These are phyloP conservation scores for Pleomassaria siparia DNA, from an alignment of 2,329 filamentous ascomycete species.

Conservation along the genomic window DNA sequence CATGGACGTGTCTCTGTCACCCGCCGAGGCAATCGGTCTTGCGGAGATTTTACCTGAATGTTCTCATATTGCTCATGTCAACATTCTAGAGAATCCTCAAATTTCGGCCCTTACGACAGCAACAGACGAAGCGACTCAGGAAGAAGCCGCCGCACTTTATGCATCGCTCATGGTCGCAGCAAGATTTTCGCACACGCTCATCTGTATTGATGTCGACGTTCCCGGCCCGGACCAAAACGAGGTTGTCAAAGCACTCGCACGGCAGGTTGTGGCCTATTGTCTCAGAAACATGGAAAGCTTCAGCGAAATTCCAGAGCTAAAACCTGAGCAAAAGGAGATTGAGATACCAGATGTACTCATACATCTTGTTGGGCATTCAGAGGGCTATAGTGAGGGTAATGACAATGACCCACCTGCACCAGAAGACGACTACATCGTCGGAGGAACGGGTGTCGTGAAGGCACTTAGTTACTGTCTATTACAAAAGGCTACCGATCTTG, in stretches of 20 bases:
- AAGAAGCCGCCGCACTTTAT: conserved; percentile 92
- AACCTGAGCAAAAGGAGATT: conserved; percentile 53
- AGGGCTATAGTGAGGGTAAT: conserved; percentile 52
- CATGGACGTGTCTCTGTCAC: conserved; percentile 76
- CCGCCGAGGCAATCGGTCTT: conserved; percentile 87
- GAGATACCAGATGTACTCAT: conserved; percentile 81
- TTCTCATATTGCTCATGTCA: conserved; percentile 78
- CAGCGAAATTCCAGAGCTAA: conserved; percentile 64
- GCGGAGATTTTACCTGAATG: conserved; percentile 89
- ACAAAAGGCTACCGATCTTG: conserved; percentile 67
- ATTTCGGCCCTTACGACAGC: conserved; percentile 72
- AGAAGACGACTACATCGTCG: conserved; percentile 93
- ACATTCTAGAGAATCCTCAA: conserved; percentile 77
- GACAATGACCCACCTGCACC: conserved; percentile 71
- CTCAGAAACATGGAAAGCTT: conserved; percentile 85
- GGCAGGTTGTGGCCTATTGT: conserved; percentile 93
- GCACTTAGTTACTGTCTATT: conserved; percentile 87
- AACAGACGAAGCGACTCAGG: conserved; percentile 76
- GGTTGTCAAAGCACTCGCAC: conserved; percentile 86
- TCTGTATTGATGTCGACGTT: conserved; percentile 90
- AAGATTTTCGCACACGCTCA: conserved; percentile 77
- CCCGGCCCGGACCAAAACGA: conserved; percentile 81
- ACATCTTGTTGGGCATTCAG: conserved; percentile 77
- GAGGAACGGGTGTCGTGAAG: conserved; percentile 92
- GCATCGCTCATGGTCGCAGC: conserved; percentile 88